A percentile compares a stretch with the other conserved stretches of the same genome.
phyloP scores from a whole-genome alignment of 768 basidiomycete species.

The Solioccasus polychromus region DNA sequence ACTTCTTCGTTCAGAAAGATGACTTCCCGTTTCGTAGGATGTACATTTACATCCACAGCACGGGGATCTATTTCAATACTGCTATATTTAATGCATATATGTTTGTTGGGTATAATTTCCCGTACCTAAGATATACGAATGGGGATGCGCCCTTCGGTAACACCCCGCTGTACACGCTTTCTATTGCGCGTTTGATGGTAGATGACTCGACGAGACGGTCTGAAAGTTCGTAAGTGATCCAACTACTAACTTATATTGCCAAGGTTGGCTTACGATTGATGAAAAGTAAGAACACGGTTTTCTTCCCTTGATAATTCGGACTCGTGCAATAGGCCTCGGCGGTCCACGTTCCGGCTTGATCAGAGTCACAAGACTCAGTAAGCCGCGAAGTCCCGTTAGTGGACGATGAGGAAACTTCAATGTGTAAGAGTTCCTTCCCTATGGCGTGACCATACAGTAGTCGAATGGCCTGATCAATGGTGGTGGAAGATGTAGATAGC shows the following conservation, averaged over 20 bases:
- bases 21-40: slow-evolving; percentile 96
- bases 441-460: slow-evolving; percentile 79
- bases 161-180: slow-evolving; percentile 78
- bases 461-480: slow-evolving; percentile 68
- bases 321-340: slow-evolving; percentile 79
- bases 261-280: slow-evolving; percentile 75
- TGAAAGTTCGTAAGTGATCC: slow-evolving; percentile 27
- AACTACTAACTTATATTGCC: background rate
- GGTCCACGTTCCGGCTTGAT: slow-evolving; percentile 54
- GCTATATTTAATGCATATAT: slow-evolving; percentile 1
- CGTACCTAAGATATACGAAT: slow-evolving; percentile 93
- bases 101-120: background rate
- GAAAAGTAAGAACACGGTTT: slow-evolving; percentile 81
- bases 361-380: slow-evolving; percentile 18
- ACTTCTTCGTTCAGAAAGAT: slow-evolving; percentile 90
- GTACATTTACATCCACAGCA: slow-evolving; percentile 94
- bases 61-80: slow-evolving; percentile 83
- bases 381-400: slow-evolving; percentile 21
- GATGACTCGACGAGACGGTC: slow-evolving; percentile 91
- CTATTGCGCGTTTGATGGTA: slow-evolving; percentile 83
- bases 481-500: slow-evolving; percentile 71
- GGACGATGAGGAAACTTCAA: slow-evolving; percentile 35
- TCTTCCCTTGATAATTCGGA: slow-evolving; percentile 88
- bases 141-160: slow-evolving; percentile 88
- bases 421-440: slow-evolving; percentile 67